These are phyloP conservation scores for Zymoseptoria tritici DNA, from an alignment of 2,329 filamentous ascomycete species.

Conservation along the genomic window DNA sequence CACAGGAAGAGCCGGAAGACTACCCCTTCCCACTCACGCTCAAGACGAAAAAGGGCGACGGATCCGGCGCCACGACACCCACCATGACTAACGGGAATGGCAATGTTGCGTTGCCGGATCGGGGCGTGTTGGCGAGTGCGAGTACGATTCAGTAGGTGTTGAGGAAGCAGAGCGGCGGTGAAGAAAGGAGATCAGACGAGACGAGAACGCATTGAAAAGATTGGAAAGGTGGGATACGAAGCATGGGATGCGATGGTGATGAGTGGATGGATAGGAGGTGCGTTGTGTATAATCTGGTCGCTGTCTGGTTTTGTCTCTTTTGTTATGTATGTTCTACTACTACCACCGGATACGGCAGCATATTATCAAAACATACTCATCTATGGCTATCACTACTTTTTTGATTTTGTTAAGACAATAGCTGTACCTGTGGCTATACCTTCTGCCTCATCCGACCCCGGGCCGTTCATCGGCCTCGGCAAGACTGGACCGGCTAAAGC, in stretches of 20 bases:
- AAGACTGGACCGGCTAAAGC: not conserved
- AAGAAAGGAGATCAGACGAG: not conserved
- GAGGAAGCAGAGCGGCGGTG: not conserved
- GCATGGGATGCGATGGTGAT: not conserved
- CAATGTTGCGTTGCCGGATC: slow-evolving; percentile 1
- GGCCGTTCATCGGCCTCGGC: not conserved
- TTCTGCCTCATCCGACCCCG: not conserved
- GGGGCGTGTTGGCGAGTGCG: not conserved
- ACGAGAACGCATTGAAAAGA: not conserved
- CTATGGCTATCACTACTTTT: not conserved
- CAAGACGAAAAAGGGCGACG: slow-evolving; percentile 30
- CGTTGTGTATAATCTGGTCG: not conserved
- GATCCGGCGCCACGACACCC: slow-evolving; percentile 15
- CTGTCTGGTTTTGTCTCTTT: not conserved
- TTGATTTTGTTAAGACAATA: not conserved
- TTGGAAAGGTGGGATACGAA: not conserved
- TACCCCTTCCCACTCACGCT: slow-evolving; percentile 65
- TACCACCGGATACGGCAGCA: not conserved
- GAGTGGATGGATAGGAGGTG: not conserved
- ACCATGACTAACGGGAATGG: slow-evolving; percentile 19
- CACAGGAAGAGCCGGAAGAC: slow-evolving; percentile 70
- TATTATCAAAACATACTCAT: not conserved
- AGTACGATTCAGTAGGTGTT: not conserved
- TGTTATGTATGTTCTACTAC: not conserved
- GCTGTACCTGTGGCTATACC: not conserved